A percentile compares a stretch with the other conserved stretches of the same genome.
These are phyloP conservation scores for Melastoma malabathricum DNA, from an alignment of 345 rosid species.

Conservation along the genomic window DNA sequence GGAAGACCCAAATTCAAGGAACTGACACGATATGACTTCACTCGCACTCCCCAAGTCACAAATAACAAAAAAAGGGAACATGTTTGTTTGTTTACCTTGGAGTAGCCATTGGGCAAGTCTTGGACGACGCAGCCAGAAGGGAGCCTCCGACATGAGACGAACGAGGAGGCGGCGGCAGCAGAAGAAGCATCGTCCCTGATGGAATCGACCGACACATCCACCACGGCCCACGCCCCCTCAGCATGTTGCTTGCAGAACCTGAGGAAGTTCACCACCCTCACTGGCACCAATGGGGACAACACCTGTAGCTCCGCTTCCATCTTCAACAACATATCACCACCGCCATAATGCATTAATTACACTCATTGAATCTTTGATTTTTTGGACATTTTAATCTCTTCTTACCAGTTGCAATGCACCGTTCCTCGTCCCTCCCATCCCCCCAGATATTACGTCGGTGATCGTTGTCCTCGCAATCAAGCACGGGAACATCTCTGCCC, in stretches of 20 bases:
- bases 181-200: constrained; percentile 35
- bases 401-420: constrained; percentile 88
- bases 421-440: constrained; percentile 84
- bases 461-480: constrained; percentile 72
- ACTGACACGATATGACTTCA: too few relatives aligned
- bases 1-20: too few relatives aligned
- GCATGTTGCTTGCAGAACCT: constrained; percentile 93
- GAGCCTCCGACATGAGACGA: constrained; percentile 58
- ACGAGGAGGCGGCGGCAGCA: constrained; percentile 40
- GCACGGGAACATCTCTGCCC: constrained; percentile 97
- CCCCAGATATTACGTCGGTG: constrained; percentile 58
- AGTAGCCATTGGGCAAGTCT: constrained; percentile 95
- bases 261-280: constrained; percentile 72
- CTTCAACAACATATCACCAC: constrained; percentile 27
- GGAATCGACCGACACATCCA: constrained; percentile 72
- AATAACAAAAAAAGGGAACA: too few relatives aligned
- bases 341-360: too few relatives aligned
- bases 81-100: constrained; percentile 62
- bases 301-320: constrained; percentile 91
- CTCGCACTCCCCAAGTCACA: too few relatives aligned
- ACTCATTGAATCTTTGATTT: too few relatives aligned
- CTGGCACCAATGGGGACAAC: constrained; percentile 86
- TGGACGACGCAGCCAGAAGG: constrained; percentile 96
- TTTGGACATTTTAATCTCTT: too few relatives aligned
- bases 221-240: constrained; percentile 91